phyloP scores from a whole-genome alignment of 352 stramenopile species.

The Globisporangium apiculatum region DNA sequence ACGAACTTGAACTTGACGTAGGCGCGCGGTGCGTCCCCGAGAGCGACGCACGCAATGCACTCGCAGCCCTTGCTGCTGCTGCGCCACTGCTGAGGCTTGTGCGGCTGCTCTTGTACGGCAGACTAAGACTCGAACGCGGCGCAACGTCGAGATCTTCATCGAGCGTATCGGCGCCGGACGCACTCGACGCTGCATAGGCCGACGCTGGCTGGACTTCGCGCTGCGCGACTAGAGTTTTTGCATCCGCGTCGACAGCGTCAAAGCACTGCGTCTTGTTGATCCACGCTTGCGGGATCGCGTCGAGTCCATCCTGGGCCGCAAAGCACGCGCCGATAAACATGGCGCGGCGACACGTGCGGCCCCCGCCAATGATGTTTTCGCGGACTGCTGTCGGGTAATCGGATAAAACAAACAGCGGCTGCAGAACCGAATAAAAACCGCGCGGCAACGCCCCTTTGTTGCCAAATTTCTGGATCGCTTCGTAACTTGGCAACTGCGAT shows the following conservation, averaged over 20 bases:
- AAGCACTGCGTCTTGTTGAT: conserved; percentile 80
- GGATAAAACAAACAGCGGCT: conserved; percentile 73
- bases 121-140: conserved; percentile 17
- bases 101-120: conserved; percentile 45
- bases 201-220: conserved; percentile 41
- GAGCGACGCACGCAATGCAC: conserved; percentile 4
- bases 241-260: conserved; percentile 71
- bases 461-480: conserved; percentile 79
- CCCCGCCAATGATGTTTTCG: conserved; percentile 78
- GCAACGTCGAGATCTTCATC: conserved; percentile 41
- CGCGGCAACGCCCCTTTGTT: conserved; percentile 65
- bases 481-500: conserved; percentile 70
- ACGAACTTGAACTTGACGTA: no score
- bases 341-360: conserved; percentile 62
- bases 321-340: conserved; percentile 84
- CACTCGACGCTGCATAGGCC: conserved; percentile 9
- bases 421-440: conserved; percentile 63
- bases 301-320: conserved; percentile 60
- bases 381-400: conserved; percentile 74
- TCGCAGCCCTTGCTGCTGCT: conserved; percentile 10
- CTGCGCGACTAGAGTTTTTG: conserved; percentile 53
- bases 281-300: conserved; percentile 62
- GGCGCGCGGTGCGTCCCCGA: conserved; percentile 4
- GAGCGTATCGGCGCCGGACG: no score
- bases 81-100: conserved; percentile 38